phyloP scores from a whole-genome alignment of 1,139 yeast genomes.

The Geotrichum fermentans region DNA sequence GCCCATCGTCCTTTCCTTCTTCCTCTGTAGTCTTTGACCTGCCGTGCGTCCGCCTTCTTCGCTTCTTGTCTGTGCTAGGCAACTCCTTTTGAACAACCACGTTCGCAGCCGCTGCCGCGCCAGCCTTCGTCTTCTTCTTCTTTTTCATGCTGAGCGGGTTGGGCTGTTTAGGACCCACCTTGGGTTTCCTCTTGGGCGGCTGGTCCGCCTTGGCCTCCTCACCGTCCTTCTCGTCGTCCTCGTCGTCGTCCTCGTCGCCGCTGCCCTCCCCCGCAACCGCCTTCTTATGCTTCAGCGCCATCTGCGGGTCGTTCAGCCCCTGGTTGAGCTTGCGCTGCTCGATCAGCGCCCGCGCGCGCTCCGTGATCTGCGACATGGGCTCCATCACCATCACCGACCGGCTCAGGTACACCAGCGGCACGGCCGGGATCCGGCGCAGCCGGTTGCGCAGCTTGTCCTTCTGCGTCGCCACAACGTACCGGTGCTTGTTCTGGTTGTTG shows the following conservation, averaged over 20 bases:
- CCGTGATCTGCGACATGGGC: slow-evolving; percentile 74
- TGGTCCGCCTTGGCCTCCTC: slow-evolving; percentile 31
- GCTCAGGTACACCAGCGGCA: slow-evolving; percentile 81
- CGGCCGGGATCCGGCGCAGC: slow-evolving; percentile 76
- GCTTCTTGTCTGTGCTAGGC: slow-evolving; percentile 6
- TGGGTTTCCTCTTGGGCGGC: slow-evolving; percentile 35
- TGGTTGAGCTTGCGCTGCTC: slow-evolving; percentile 66
- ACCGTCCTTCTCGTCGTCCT: slow-evolving; percentile 22
- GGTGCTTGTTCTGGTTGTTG: slow-evolving; percentile 76
- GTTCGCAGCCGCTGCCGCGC: not conserved
- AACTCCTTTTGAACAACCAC: not conserved
- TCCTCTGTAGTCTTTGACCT: not conserved
- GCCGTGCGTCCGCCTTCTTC: slow-evolving; percentile 12
- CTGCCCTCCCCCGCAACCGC: slow-evolving; percentile 35
- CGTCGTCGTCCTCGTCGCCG: slow-evolving; percentile 30
- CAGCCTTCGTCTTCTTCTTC: slow-evolving; percentile 26
- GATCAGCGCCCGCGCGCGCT: slow-evolving; percentile 46
- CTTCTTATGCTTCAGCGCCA: slow-evolving; percentile 34
- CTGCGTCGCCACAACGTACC: slow-evolving; percentile 86
- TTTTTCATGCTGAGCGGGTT: slow-evolving; percentile 79
- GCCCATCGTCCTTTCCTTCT: not conserved
- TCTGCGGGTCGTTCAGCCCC: slow-evolving; percentile 63
- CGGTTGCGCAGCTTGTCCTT: slow-evolving; percentile 60
- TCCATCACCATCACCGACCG: slow-evolving; percentile 95
- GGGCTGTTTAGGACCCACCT: slow-evolving; percentile 72